Evolutionary conservation across 352 stramenopile species (phyloP).

Genomic region (Phytophthora niederhauseri): DNA sequence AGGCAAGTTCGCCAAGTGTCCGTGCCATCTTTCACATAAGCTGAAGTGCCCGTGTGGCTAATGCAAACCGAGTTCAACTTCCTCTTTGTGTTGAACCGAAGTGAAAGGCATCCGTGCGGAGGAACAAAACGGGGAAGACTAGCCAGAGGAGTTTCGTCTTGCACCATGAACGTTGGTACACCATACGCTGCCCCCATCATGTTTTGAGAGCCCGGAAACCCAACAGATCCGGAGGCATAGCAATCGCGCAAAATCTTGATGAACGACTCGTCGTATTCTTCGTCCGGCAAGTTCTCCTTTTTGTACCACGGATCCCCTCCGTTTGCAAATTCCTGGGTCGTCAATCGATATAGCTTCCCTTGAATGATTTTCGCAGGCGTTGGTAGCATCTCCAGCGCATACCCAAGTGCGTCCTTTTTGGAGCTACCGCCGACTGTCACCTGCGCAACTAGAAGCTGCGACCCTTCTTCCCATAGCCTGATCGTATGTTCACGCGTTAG

Average conservation of each 20-base stretch:
- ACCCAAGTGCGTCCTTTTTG: constrained; percentile 75
- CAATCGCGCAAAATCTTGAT: constrained; percentile 89
- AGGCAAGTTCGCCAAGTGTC: constrained; percentile 73
- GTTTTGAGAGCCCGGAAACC: constrained; percentile 89
- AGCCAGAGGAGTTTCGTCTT: constrained; percentile 73
- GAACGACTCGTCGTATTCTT: constrained; percentile 88
- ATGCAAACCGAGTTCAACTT: constrained; percentile 67
- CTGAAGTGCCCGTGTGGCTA: constrained; percentile 77
- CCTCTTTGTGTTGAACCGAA: constrained; percentile 72
- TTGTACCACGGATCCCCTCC: constrained; percentile 91
- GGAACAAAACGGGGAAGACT: constrained; percentile 68
- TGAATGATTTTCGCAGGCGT: constrained; percentile 69
- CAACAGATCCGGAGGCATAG: constrained; percentile 82
- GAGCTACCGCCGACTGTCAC: constrained; percentile 65
- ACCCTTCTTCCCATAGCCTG: constrained; percentile 85
- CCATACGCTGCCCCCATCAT: constrained; percentile 84
- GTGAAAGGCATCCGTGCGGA: constrained; percentile 51
- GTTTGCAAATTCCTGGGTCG: constrained; percentile 88
- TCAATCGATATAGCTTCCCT: constrained; percentile 87
- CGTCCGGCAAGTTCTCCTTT: constrained; percentile 86
- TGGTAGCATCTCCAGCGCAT: constrained; percentile 68
- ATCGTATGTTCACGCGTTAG: constrained; percentile 78
- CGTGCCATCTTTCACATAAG: constrained; percentile 54
- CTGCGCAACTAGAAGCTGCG: constrained; percentile 70
- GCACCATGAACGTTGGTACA: constrained; percentile 85